These are phyloP conservation scores for Metarhizium guizhouense DNA, from an alignment of 2,329 filamentous ascomycete genomes.

Conservation along the genomic window DNA sequence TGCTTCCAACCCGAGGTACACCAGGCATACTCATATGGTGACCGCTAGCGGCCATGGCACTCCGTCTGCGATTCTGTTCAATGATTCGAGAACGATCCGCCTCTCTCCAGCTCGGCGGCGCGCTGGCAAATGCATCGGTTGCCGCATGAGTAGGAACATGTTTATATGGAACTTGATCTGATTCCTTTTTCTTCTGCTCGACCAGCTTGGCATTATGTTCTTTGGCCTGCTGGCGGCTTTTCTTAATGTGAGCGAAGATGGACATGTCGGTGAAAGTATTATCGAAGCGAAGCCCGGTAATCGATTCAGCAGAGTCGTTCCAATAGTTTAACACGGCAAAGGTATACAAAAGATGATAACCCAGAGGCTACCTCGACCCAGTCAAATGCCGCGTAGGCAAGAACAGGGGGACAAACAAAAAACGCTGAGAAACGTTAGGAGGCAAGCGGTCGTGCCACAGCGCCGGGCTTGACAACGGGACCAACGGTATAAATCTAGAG, in stretches of 20 bases:
- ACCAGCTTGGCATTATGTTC: conserved; percentile 40
- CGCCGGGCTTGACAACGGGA: neutral
- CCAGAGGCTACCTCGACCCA: neutral
- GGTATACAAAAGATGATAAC: neutral
- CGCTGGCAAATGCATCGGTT: conserved; percentile 45
- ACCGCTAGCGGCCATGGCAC: conserved; percentile 34
- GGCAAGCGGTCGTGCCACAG: neutral
- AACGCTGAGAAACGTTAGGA: neutral
- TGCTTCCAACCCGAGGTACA: conserved; percentile 37
- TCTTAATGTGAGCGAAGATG: conserved; percentile 45
- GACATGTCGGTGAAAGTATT: conserved; percentile 35
- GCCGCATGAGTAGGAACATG: conserved; percentile 56
- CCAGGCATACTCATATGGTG: conserved; percentile 28
- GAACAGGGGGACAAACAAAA: neutral
- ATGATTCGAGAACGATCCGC: conserved; percentile 38
- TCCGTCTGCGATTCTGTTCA: conserved; percentile 41
- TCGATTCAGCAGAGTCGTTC: neutral
- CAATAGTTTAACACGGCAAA: neutral
- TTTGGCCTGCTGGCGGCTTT: conserved; percentile 45
- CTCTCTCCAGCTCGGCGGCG: conserved; percentile 40
- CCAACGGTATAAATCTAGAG: neutral
- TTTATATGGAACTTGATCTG: conserved; percentile 36
- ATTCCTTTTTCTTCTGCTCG: conserved; percentile 36
- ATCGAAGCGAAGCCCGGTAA: neutral
- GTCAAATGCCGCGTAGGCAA: neutral